Evolutionary conservation across 2,329 filamentous ascomycete genomes (phyloP).

Genomic region (Tolypocladium cylindrosporum): DNA sequence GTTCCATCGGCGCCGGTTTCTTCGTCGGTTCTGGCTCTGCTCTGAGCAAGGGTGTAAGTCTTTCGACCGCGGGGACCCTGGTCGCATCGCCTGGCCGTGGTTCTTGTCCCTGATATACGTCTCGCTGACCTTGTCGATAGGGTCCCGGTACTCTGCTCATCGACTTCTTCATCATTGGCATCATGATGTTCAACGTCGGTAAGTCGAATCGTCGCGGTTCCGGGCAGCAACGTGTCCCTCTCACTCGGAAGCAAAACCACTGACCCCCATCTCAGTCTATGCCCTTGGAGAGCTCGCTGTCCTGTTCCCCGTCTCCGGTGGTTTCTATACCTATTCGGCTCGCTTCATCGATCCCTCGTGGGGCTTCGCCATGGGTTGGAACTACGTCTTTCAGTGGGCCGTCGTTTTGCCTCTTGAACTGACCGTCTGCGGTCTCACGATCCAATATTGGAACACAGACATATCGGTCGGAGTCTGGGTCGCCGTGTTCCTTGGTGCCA

Average conservation of each 20-base stretch:
- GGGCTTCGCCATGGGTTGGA: slow-evolving; percentile 43
- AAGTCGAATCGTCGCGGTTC: slow-evolving; percentile 2
- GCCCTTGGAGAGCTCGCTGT: slow-evolving; percentile 49
- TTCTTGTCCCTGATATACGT: background rate
- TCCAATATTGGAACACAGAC: slow-evolving; percentile 38
- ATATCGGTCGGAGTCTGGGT: slow-evolving; percentile 38
- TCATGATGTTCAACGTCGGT: slow-evolving; percentile 43
- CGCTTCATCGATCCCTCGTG: slow-evolving; percentile 51
- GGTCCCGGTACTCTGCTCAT: slow-evolving; percentile 25
- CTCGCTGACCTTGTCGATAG: slow-evolving; percentile 4
- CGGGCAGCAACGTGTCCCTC: too few species aligned
- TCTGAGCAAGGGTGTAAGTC: slow-evolving; percentile 34
- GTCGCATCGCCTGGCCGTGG: background rate
- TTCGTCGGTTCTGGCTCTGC: slow-evolving; percentile 45
- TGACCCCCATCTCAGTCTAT: slow-evolving; percentile 25
- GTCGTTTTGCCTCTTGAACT: slow-evolving; percentile 36
- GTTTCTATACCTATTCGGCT: slow-evolving; percentile 48
- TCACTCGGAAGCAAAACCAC: background rate
- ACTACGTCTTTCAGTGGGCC: slow-evolving; percentile 38
- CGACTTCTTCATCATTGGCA: slow-evolving; percentile 37
- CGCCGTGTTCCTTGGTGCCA: slow-evolving; percentile 35
- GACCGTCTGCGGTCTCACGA: slow-evolving; percentile 38
- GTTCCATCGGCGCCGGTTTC: slow-evolving; percentile 16
- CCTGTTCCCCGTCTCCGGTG: slow-evolving; percentile 48
- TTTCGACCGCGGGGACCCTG: background rate